phyloP scores from a whole-genome alignment of 768 basidiomycete genomes.

The Lentinula boryana region DNA sequence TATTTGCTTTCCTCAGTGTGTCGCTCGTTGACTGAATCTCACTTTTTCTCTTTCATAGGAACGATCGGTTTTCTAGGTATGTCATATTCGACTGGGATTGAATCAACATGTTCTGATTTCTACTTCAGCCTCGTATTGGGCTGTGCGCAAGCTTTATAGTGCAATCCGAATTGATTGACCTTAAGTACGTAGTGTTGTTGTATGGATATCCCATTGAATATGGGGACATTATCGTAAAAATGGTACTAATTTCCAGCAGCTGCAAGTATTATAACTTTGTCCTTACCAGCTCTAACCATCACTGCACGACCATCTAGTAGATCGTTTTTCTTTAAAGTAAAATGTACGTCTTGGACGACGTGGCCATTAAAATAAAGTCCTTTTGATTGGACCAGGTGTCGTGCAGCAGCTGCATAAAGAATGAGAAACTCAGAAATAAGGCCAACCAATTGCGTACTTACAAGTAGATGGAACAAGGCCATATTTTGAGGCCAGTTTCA shows the following conservation, averaged over 20 bases:
- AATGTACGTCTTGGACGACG: conserved; percentile 44
- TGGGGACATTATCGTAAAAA: neutral
- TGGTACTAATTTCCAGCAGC: conserved; percentile 12
- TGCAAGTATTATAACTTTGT: conserved; percentile 56
- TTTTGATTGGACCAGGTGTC: conserved; percentile 51
- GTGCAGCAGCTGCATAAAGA: conserved; percentile 52
- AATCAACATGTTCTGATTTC: neutral
- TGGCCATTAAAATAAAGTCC: conserved; percentile 72
- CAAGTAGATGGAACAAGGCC: conserved; percentile 60
- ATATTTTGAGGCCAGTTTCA: conserved; percentile 55
- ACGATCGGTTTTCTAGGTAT: conserved; percentile 76
- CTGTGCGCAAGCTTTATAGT: conserved; percentile 76
- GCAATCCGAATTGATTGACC: conserved; percentile 69
- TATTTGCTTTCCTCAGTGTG: conserved; percentile 1
- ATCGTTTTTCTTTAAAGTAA: conserved; percentile 32
- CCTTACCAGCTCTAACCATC: conserved; percentile 71
- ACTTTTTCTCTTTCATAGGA: conserved; percentile 34
- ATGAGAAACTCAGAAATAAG: conserved; percentile 5
- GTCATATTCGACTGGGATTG: neutral
- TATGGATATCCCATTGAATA: neutral
- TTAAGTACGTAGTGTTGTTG: conserved; percentile 5
- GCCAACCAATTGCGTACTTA: conserved; percentile 25
- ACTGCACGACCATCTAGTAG: conserved; percentile 59
- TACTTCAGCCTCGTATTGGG: conserved; percentile 72
- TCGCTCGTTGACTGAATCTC: neutral